These are phyloP conservation scores for Cordyceps pruinosa DNA, from an alignment of 2,329 filamentous ascomycete genomes.

Conservation along the genomic window DNA sequence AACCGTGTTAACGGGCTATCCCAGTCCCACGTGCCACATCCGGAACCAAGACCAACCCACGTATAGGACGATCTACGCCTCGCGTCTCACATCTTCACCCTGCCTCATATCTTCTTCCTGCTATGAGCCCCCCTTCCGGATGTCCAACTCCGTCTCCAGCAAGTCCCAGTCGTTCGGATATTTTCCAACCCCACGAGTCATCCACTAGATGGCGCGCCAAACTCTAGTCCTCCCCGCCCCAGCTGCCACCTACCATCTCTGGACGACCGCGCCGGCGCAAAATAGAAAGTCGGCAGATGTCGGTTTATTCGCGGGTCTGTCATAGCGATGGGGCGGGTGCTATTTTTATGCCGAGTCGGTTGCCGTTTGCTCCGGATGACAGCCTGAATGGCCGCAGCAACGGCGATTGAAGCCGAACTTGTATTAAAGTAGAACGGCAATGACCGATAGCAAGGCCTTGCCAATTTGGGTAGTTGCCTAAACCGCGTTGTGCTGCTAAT, in stretches of 20 bases:
- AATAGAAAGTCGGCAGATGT: background rate
- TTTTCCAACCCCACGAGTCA: background rate
- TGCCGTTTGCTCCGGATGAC: background rate
- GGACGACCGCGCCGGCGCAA: background rate
- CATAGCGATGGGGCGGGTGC: background rate
- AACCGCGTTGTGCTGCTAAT: background rate
- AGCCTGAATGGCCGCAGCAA: background rate
- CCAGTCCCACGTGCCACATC: too few relatives aligned
- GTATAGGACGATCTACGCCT: background rate
- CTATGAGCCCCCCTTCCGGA: too few relatives aligned
- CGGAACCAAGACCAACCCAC: too few relatives aligned
- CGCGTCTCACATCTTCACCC: background rate
- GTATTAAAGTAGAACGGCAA: background rate
- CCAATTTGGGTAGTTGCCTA: background rate
- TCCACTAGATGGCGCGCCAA: background rate
- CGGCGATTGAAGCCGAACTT: background rate
- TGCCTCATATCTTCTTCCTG: too few relatives aligned
- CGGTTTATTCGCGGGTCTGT: background rate
- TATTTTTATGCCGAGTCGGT: background rate
- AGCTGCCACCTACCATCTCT: slow-evolving; percentile 7
- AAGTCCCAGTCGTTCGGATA: background rate
- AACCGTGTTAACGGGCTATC: too few relatives aligned
- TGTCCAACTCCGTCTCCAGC: background rate
- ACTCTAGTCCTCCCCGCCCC: background rate
- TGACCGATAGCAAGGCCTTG: too few relatives aligned